A percentile compares a stretch with the other conserved stretches of the same genome.
Evolutionary conservation across 1,284 basidiomycete genomes (phyloP).

Genomic region (Ustilago hordei): DNA sequence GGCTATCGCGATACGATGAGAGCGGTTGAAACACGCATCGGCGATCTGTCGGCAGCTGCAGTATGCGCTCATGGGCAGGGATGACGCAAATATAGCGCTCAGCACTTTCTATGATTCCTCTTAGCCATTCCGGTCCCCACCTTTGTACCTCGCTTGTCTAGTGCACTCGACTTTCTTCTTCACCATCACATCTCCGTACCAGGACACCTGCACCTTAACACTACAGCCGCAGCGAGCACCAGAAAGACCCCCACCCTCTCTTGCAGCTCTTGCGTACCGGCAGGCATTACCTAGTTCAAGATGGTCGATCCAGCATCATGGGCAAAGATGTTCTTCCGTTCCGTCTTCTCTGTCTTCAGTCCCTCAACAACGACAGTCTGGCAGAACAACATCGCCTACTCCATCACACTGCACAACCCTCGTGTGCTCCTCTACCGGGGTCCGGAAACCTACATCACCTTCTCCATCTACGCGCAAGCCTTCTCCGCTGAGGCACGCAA

Average conservation of each 20-base stretch:
- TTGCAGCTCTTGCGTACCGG: too few relatives aligned
- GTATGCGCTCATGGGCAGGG: constrained; percentile 7
- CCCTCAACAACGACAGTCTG: constrained; percentile 45
- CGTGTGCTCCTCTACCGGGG: constrained; percentile 58
- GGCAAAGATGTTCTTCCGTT: constrained; percentile 45
- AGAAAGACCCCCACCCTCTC: too few relatives aligned
- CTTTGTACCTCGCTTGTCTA: too few relatives aligned
- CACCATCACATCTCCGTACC: not conserved
- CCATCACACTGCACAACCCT: constrained; percentile 52
- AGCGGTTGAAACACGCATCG: not conserved
- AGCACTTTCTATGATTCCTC: not conserved
- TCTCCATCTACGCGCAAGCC: constrained; percentile 49
- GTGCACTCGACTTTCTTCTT: too few relatives aligned
- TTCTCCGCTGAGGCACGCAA: constrained; percentile 45
- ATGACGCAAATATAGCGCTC: constrained; percentile 13
- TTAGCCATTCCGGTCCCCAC: too few relatives aligned
- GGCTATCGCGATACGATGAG: not conserved
- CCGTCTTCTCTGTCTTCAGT: constrained; percentile 46
- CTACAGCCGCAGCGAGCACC: too few relatives aligned
- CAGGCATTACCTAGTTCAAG: not conserved
- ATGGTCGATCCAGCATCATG: constrained; percentile 49
- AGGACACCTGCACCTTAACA: not conserved
- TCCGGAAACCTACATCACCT: constrained; percentile 55
- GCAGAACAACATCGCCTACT: constrained; percentile 51
- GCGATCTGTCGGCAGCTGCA: constrained; percentile 6